Conservation (phyloP, 768 basidiomycete genomes). For the Agaricus subrufescens region DNA sequence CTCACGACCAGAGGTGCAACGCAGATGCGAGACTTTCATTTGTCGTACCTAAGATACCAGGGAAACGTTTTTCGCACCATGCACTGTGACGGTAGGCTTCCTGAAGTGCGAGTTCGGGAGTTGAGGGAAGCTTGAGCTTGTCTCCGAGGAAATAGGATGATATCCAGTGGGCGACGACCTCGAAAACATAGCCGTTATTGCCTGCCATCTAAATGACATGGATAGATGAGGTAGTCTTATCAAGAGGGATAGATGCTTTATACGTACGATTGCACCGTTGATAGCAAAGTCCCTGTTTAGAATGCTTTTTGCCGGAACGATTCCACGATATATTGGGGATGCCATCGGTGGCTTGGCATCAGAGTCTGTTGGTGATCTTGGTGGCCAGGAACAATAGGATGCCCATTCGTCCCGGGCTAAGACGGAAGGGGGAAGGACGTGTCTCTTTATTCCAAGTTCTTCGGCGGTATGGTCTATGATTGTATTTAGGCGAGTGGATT, state of each 20-base stretch:
- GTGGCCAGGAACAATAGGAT: not conserved
- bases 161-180: conserved; percentile 59
- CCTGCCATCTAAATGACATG: conserved; percentile 41
- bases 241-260: not conserved
- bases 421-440: conserved; percentile 18
- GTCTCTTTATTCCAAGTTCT: conserved; percentile 45
- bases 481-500: not conserved
- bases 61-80: conserved; percentile 54
- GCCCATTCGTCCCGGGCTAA: not conserved
- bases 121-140: conserved; percentile 41
- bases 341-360: not conserved
- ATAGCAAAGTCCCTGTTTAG: conserved; percentile 53
- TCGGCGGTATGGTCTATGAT: conserved; percentile 38
- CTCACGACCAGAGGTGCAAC: conserved; percentile 54
- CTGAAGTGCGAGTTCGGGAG: conserved; percentile 39
- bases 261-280: conserved; percentile 57
- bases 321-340: conserved; percentile 49
- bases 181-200: conserved; percentile 50
- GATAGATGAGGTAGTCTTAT: not conserved
- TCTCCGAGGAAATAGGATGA: conserved; percentile 59
- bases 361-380: not conserved
- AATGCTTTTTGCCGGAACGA: conserved; percentile 60
- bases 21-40: conserved; percentile 52
- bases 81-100: conserved; percentile 40
- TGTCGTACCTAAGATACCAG: conserved; percentile 40